Evolutionary conservation across 176 grass and related monocot genomes (phyloP), one percentile per base, ranked within the genome.

Genomic region (Bromus sterilis): DNA sequence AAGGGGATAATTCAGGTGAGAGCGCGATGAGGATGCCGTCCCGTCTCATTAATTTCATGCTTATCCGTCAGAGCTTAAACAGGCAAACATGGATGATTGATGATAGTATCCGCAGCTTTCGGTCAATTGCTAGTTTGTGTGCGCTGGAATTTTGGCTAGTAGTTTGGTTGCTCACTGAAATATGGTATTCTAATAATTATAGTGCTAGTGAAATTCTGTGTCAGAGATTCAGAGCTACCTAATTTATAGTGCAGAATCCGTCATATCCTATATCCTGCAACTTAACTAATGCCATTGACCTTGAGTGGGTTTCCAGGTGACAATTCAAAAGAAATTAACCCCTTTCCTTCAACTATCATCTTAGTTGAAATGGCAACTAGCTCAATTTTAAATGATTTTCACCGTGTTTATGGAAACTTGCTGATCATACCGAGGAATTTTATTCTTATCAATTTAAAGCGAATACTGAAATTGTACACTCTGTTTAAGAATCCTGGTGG

Each of bases 1-100:
- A 97, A 91, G 82, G 94, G 94, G 65, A 97, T 91, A 39, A 97
- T 97, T 89, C 94, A 97, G 94, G 94, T 97, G 82, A 86, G 59
- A 59, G 0, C 32, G 10, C 44, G 66, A 26, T 41, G 2, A 75
- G 4, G 1, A 39, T 15, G 3, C 14, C 9, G 6, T 69, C n/a
- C 2, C 23, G 0, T 66, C 51, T 46, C 9, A 56, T 20, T 64
- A 40, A 39, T 84, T 64, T 30, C 21, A 31, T 66, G 43, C 4
- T 1, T 75, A 25, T 28, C 7, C 66, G 14, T 14, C 4, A 32
- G 4, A 13, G 72, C 25, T 74, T 74, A 11, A 48, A n/a, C n/a
- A 20, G 34, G 7, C 20, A 20, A 58, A 46, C 0, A 13, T 66
- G 1, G 18, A 29, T 53, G 59, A 20, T 84, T 58, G 67, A 0